Evolutionary conservation across 2,329 filamentous ascomycete genomes (phyloP), one percentile per base, ranked within the genome.

Genomic region (Fusarium piperis): DNA sequence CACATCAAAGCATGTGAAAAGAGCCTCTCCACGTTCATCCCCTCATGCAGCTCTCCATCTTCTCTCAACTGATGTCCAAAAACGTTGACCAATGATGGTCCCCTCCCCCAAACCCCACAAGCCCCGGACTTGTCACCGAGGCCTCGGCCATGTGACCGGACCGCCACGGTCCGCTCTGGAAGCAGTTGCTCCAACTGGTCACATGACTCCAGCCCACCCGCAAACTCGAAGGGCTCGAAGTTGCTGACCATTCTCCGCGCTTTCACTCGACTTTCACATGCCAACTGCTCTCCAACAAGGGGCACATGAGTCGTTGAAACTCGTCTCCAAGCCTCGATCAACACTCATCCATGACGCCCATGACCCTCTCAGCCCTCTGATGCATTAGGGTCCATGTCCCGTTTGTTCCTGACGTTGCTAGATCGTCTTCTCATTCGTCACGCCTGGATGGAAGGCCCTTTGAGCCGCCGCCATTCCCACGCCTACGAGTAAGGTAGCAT

Each of bases 121-220:
- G 39, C 16, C 26, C 64, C 70, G 70, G 70, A 73, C 70, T 68
- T 71, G 70, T 73, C 60, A 59, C 70, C 70, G 70, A 73, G 38
- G 18, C 44, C 58, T 73, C 70, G 70, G 70, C 51, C 67, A 65
- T 59, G 64, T 73, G 41, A 65, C 70, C 70, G 70, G 62, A 35
- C 53, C 23, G 13, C 32, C 9, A 15, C 26, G 28, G 51, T 36
- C 51, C 23, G 28, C 30, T 32, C 23, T 36, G 20, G 11, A 48
- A 56, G 8, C 46, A 35, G 44, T 63, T 35, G 8, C 7, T 2
- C 15, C 18, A 38, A 23, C 18, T 15, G 13, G 9, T 55, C 70
- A 73, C 67, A 71, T 73, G 70, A 73, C 59, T 18, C 11, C 41
- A 46, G 6, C 38, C 18, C n/a, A 32, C 36, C 48, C 59, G 48